Evolutionary conservation across 768 basidiomycete species (phyloP).

Genomic region (Podaxis rugospora): DNA sequence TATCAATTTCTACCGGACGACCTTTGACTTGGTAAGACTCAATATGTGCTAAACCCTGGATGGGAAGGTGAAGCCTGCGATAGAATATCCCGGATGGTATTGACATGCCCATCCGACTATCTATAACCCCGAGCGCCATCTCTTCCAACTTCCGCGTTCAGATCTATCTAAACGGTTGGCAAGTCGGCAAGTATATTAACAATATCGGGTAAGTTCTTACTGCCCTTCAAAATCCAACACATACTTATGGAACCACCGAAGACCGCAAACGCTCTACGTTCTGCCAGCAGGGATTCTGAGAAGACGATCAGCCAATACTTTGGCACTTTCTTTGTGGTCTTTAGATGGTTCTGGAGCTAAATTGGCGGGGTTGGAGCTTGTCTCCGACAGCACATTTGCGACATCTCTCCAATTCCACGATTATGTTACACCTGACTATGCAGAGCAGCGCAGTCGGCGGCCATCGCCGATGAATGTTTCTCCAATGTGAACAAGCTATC

Average conservation of each 20-base stretch:
- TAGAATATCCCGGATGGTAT: conserved; percentile 34
- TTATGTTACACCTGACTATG: conserved; percentile 38
- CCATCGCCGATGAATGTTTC: conserved; percentile 21
- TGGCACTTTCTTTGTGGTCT: conserved; percentile 47
- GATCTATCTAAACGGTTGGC: conserved; percentile 50
- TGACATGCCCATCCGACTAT: conserved; percentile 42
- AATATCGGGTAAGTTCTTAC: conserved; percentile 36
- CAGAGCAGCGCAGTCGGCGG: conserved; percentile 27
- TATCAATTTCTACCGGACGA: conserved; percentile 67
- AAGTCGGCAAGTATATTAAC: conserved; percentile 50
- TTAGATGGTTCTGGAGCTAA: conserved; percentile 38
- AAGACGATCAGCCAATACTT: conserved; percentile 37
- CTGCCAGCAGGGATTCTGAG: conserved; percentile 45
- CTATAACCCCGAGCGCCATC: conserved; percentile 37
- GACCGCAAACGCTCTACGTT: conserved; percentile 46
- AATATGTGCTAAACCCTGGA: too few relatives aligned
- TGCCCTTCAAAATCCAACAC: neutral
- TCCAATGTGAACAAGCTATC: conserved; percentile 26
- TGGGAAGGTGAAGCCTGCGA: neutral
- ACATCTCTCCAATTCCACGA: conserved; percentile 35
- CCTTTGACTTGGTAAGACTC: conserved; percentile 40
- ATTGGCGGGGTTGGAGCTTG: conserved; percentile 35
- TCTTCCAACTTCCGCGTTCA: conserved; percentile 46
- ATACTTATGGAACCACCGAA: conserved; percentile 8
- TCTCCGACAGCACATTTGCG: conserved; percentile 41